These are phyloP conservation scores for Fusarium graminum DNA, from an alignment of 2,329 filamentous ascomycete genomes.

Conservation along the genomic window DNA sequence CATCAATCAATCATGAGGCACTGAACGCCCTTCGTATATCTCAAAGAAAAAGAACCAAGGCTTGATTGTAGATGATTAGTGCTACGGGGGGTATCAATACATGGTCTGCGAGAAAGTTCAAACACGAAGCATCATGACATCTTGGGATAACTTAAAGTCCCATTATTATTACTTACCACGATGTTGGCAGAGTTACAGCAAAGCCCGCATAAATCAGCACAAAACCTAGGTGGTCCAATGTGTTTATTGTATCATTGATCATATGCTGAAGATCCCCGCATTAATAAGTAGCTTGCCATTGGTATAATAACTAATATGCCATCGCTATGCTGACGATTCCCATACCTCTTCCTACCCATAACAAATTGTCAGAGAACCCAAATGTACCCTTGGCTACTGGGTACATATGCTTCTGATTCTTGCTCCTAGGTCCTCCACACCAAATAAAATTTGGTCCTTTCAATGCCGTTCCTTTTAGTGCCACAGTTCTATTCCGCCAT, in stretches of 20 bases:
- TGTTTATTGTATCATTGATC: too few relatives aligned
- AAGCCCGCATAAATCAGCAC: neutral
- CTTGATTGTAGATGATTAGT: too few relatives aligned
- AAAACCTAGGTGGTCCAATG: too few relatives aligned
- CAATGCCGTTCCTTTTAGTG: slow-evolving; percentile 27
- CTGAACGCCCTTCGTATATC: too few relatives aligned
- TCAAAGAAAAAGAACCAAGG: too few relatives aligned
- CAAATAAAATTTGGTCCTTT: neutral
- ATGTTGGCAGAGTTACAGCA: too few relatives aligned
- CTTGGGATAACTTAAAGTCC: too few relatives aligned
- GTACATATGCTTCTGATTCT: neutral
- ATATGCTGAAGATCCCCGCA: neutral
- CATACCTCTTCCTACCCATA: neutral
- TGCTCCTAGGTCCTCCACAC: neutral
- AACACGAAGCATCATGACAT: too few relatives aligned
- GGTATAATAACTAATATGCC: slow-evolving; percentile 24
- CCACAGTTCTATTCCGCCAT: slow-evolving; percentile 42
- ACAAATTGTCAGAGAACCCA: neutral
- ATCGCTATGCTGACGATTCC: slow-evolving; percentile 13
- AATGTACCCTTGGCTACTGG: neutral
- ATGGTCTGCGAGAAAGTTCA: too few relatives aligned
- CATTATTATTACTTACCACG: too few relatives aligned
- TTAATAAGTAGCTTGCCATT: slow-evolving; percentile 28
- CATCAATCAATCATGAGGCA: too few relatives aligned
- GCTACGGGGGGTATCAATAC: too few relatives aligned